Evolutionary conservation across 768 basidiomycete species (phyloP), one percentile per base, ranked within the genome.

Genomic region (Amanita thiersii): DNA sequence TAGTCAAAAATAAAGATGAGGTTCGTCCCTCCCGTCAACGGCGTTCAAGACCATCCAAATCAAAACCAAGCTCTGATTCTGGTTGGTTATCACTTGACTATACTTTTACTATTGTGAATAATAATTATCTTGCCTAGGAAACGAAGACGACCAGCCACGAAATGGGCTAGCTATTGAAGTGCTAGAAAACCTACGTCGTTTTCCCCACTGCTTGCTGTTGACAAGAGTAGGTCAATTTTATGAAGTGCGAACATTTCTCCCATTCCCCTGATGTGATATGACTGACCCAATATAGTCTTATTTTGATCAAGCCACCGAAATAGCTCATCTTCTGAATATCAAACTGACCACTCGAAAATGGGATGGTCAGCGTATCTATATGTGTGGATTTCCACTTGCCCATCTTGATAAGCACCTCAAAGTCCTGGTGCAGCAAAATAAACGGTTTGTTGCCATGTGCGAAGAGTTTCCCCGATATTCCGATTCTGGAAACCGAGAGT

Each of bases 141-240:
- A 26, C n/a, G 21, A 31, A 2, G 38, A 29, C 32, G 34, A 26
- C 28, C 33, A 47, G 29, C 50, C 52, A 18, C 50, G 47, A 15
- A 54, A 47, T n/a, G 34, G 26, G 7, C 34, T 94, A 15, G 83
- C 88, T 2, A 68, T 56, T 32, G 81, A 80, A 49, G 81, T 97
- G 23, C 67, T 75, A 47, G 60, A 72, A 18, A 90, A 96, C 53
- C 68, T 86, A 14, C 63, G 67, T 29, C 75, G 65, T 35, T 96
- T 90, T 54, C 86, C 93, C 15, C 86, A 92, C 51, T 93, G 91
- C 55, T 70, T 96, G 20, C 68, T 97, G 18, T 71, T 98, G 12
- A 97, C 92, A 5, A 77, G 89, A 40, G 91, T 97, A 8, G 93
- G 93, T 10, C 83, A 90, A 52, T 97, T 97, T 59, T 97, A 94